phyloP scores from a whole-genome alignment of 2,329 filamentous ascomycete genomes.

The Amesomyces nigricolor region DNA sequence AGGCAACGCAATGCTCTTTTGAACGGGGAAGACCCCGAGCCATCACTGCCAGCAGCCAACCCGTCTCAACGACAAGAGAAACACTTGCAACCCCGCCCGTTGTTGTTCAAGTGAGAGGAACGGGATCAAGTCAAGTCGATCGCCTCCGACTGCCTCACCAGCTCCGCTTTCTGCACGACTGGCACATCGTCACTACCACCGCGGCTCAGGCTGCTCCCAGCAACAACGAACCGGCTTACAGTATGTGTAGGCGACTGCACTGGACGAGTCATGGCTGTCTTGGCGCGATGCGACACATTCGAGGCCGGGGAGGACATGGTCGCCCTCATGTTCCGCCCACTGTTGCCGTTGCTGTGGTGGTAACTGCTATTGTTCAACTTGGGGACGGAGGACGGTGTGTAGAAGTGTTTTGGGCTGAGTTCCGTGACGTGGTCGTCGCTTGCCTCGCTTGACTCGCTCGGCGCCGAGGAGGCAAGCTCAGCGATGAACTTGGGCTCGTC shows the following conservation, averaged over 20 bases:
- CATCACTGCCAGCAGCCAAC: not conserved
- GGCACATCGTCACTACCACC: not conserved
- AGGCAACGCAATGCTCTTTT: too few species aligned
- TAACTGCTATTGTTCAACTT: too few species aligned
- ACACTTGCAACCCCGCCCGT: not conserved
- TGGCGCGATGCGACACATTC: not conserved
- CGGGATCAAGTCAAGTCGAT: constrained; percentile 16
- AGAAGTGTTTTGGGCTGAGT: not conserved
- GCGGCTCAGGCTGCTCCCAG: not conserved
- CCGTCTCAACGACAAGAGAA: not conserved
- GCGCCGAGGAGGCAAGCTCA: constrained; percentile 1
- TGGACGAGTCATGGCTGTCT: not conserved
- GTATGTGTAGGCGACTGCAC: not conserved
- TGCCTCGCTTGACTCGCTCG: not conserved
- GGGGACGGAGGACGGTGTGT: not conserved
- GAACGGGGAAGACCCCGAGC: too few species aligned
- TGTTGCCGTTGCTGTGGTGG: not conserved
- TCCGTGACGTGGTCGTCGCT: not conserved
- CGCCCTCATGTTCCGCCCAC: not conserved
- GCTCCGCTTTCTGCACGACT: constrained; percentile 12
- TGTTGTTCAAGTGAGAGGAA: not conserved
- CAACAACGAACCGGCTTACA: not conserved
- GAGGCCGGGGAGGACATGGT: not conserved
- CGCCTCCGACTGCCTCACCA: constrained; percentile 11
- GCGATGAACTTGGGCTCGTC: constrained; percentile 7